Evolutionary conservation across 192 early-diverging fungal genomes (phyloP).

Genomic region (Entomortierella parvispora): DNA sequence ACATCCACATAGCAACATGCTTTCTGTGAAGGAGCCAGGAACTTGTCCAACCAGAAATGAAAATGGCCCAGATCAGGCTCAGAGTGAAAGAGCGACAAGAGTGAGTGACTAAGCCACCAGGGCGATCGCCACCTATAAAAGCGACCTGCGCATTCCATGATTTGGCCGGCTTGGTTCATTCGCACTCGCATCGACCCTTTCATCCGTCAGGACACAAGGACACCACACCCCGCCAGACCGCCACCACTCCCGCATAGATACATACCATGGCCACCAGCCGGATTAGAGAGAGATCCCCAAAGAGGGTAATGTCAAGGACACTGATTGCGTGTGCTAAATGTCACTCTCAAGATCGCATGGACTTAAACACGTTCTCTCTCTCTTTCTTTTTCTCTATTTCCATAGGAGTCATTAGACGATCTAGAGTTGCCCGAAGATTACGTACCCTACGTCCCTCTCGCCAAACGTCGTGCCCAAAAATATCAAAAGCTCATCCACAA

Average conservation of each 20-base stretch:
- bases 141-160: no score
- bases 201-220: no score
- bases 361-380: neutral
- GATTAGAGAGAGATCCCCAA: constrained; percentile 11
- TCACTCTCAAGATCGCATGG: neutral
- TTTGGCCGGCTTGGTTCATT: no score
- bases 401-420: constrained; percentile 17
- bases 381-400: neutral
- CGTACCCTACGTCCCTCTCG: constrained; percentile 81
- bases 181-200: no score
- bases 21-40: no score
- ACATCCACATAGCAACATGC: no score
- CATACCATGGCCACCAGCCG: constrained; percentile 18
- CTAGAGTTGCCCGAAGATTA: constrained; percentile 62
- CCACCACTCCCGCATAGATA: neutral
- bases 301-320: constrained; percentile 17
- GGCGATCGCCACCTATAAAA: no score
- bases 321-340: neutral
- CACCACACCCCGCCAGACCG: no score
- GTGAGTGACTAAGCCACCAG: no score
- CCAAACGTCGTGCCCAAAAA: constrained; percentile 70
- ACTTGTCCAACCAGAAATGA: no score
- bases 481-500: constrained; percentile 52
- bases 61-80: no score
- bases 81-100: no score